Evolutionary conservation across 305 asterid genomes (phyloP), one percentile per base, ranked within the genome.

Genomic region (Withania somnifera): DNA sequence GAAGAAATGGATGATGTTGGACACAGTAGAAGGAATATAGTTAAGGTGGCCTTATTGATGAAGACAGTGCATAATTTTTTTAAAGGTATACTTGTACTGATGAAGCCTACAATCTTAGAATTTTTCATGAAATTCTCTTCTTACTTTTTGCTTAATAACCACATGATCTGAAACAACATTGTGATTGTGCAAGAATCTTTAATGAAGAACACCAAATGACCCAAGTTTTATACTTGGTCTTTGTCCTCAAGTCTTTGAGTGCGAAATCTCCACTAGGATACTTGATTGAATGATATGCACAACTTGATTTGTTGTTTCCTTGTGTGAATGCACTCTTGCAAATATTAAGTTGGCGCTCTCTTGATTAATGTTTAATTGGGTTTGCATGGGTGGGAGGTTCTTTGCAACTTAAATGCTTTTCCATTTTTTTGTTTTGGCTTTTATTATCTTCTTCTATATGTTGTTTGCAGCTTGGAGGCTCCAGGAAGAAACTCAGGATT

Each of bases 1-100:
- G 97, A 94, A 85, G 96, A 94, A 81, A 5, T 52, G 9, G 94
- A 88, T 64, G 90, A 81, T 7, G 84, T 50, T 26, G 88, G 93
- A 9, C 85, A 63, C 20, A 85, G 90, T 47, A 42, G 64, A 80
- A 90, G 89, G 86, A 94, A 94, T 82, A 78, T 88, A 92, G 93
- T 91, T 68, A 96, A 94, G 86, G 97, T 90, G n/a, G 96, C 96
- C 3, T 89, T 90, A 1, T 51, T 82, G 66, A 83, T 88, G 76
- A 89, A 87, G 84, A 84, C 92, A 30, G 89, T 94, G 53, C 91
- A 88, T 2, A 90, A 88, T 78, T 88, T 92, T 60, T 82, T 63
- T 79, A 86, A 87, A 88, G 93, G 98, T 91, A 87, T 69, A 7
- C 28, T 30, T 11, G 0, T 15, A 75, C 15, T 51, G 17, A 45